Evolutionary conservation across 1,139 yeast species (phyloP), one percentile per base, ranked within the genome.

Genomic region (Nakaseomyces delphensis): DNA sequence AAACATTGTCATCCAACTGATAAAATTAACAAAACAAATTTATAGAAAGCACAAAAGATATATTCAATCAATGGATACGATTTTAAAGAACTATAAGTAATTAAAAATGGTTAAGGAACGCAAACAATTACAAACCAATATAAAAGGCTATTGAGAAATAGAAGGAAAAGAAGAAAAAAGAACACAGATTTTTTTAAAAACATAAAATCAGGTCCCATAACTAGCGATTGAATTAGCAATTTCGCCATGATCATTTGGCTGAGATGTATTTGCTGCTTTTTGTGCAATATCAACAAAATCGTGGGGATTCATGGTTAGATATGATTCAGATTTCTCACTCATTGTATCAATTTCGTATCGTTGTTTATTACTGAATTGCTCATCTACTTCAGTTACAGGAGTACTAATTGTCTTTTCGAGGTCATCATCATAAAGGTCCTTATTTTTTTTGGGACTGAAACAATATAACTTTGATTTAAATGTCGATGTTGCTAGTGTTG

Each of bases 391-490:
- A 5, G 6, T 14, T 7, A 31, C n/a, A 11, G 15, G 7, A 8
- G 5, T 19, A 31, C 11, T 16, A 21, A 18, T 6, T 7, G 21
- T 18, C 13, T 31, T 31, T 18, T 31, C 35, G 3, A 19, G 5
- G 7, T 31, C 35, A 1, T 18, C n/a, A 4, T 18, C 35, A 31
- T n/a, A 25, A 4, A 13, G 9, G 4, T 31, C 15, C 23, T 14
- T 10, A 16, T 16, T 31, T 31, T 14, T 31, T 11, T 23, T 16
- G 6, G 35, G 35, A 18, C 23, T 31, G 13, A 31, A 31, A 18
- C 23, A 31, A 19, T 31, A 31, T 19, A 31, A 31, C 11, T 31
- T 31, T 3, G 35, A 31, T 31, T 31, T 31, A 19, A 31, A 31
- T 9, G 35, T 31, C 4, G 35, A 31, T 4, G 35, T 18, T 7